phyloP scores from a whole-genome alignment of 768 basidiomycete species.

The Hericium rajendrae region DNA sequence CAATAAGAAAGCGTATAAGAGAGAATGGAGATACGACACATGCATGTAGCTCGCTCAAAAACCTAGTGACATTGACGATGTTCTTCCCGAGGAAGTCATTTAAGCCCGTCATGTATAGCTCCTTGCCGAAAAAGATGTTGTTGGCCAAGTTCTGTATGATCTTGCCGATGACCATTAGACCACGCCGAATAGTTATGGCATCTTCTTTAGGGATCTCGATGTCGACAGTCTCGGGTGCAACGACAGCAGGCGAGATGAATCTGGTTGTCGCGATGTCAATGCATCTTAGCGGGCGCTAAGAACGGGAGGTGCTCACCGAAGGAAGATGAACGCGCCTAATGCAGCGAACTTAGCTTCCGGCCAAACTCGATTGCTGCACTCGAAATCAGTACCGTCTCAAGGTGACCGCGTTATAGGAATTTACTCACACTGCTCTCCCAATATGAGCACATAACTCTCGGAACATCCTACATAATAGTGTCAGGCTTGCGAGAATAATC shows the following conservation, averaged over 20 bases:
- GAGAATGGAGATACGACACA: constrained; percentile 13
- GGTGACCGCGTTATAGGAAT: neutral
- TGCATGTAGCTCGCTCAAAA: constrained; percentile 68
- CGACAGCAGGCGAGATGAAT: constrained; percentile 87
- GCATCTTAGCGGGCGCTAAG: neutral
- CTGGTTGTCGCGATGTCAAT: constrained; percentile 26
- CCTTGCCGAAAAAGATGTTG: constrained; percentile 89
- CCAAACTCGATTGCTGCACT: constrained; percentile 53
- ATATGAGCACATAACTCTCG: constrained; percentile 84
- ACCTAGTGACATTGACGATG: constrained; percentile 64
- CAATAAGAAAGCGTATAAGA: neutral
- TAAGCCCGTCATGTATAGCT: constrained; percentile 72
- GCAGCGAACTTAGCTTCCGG: constrained; percentile 75
- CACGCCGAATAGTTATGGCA: constrained; percentile 51
- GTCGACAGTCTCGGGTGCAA: constrained; percentile 78
- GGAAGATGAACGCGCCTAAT: constrained; percentile 84
- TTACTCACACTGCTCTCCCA: constrained; percentile 60
- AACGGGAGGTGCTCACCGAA: constrained; percentile 42
- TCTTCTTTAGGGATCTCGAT: constrained; percentile 65
- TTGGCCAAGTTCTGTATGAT: constrained; percentile 91
- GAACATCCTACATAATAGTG: constrained; percentile 50
- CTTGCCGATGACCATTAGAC: constrained; percentile 81
- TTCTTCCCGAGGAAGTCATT: constrained; percentile 68
- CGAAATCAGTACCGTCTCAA: constrained; percentile 10
- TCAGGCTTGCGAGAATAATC: neutral